phyloP scores from a whole-genome alignment of 2,329 filamentous ascomycete genomes.

The Penicillium sp. region DNA sequence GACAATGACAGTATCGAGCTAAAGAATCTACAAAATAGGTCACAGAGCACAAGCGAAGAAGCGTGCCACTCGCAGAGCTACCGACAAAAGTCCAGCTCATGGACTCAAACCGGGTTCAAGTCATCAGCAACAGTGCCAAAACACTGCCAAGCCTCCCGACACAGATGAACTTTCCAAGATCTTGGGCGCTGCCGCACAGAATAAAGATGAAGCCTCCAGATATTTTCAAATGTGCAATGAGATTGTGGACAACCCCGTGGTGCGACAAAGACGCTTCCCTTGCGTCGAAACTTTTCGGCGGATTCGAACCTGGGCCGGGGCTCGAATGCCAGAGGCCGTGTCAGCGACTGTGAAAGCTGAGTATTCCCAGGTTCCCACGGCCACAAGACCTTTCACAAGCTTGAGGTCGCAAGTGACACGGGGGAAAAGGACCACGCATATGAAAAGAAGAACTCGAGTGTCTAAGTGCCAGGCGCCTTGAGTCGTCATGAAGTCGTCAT shows the following conservation, averaged over 20 bases:
- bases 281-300: background rate
- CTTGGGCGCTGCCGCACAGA: background rate
- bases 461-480: too few species aligned
- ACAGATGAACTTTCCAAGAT: background rate
- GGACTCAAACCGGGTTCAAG: background rate
- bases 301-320: slow-evolving; percentile 6
- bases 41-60: background rate
- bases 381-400: background rate
- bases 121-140: background rate
- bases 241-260: slow-evolving; percentile 1
- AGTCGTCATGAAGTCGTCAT: too few species aligned
- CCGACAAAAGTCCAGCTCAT: background rate
- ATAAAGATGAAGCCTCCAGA: background rate
- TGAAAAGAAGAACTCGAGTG: background rate
- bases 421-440: background rate
- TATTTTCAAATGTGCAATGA: slow-evolving; percentile 2
- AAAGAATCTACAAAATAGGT: background rate
- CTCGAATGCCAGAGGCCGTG: background rate
- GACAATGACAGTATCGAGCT: background rate
- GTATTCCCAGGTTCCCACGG: background rate
- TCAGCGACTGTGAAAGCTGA: background rate
- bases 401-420: background rate
- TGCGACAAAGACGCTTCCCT: slow-evolving; percentile 1
- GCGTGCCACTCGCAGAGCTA: background rate
- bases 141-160: background rate